phyloP scores from a whole-genome alignment of 352 stramenopile species.

The Saprolegnia parasitica region DNA sequence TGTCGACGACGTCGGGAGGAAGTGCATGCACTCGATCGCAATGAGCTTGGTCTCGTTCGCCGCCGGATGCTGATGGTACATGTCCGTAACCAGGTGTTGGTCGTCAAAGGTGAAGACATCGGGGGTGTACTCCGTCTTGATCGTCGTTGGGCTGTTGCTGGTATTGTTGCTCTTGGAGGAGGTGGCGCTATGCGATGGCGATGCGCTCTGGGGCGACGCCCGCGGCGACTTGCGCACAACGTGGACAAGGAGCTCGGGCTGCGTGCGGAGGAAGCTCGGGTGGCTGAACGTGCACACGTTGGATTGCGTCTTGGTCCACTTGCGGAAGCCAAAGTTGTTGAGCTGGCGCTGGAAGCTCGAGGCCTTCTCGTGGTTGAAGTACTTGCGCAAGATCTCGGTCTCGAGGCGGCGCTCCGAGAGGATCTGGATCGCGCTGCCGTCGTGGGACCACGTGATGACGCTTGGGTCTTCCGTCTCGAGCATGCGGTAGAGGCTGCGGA shows the following conservation, averaged over 20 bases:
- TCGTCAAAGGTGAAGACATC: conserved; percentile 1
- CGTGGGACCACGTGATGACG: conserved; percentile 70
- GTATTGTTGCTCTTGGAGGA: background rate
- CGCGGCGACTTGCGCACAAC: conserved; percentile 21
- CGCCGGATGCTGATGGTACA: background rate
- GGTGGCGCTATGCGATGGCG: background rate
- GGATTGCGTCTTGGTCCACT: conserved; percentile 76
- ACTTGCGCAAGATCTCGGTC: conserved; percentile 82
- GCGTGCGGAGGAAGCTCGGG: conserved; percentile 52
- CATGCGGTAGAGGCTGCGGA: conserved; percentile 75
- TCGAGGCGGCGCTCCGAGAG: conserved; percentile 77
- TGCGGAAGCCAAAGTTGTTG: conserved; percentile 90
- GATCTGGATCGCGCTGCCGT: conserved; percentile 76
- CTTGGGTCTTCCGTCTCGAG: conserved; percentile 62
- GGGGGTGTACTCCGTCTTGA: background rate
- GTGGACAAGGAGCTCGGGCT: conserved; percentile 15
- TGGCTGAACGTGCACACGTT: conserved; percentile 82
- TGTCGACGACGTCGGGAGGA: too few relatives aligned
- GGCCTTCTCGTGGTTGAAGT: conserved; percentile 92
- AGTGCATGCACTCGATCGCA: too few relatives aligned
- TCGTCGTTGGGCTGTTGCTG: background rate
- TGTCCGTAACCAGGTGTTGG: background rate
- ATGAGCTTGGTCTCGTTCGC: background rate
- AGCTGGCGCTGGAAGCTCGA: conserved; percentile 89
- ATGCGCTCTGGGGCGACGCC: background rate